Percentiles rank a stretch among this genome's conserved stretches.
These are phyloP conservation scores for Vitis amurensis DNA, from an alignment of 164 flowering plant species.

Conservation along the genomic window DNA sequence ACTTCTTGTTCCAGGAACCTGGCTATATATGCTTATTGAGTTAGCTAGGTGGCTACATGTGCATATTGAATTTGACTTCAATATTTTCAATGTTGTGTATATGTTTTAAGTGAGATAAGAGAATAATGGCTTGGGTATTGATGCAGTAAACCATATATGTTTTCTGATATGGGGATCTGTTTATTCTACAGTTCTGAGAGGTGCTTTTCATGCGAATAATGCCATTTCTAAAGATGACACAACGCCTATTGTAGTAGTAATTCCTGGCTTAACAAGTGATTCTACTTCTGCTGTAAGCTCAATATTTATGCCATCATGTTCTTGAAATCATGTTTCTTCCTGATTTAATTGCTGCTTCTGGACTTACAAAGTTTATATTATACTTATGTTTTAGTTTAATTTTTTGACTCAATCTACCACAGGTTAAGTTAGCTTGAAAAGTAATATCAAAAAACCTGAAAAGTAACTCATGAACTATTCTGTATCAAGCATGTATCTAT, in stretches of 20 bases:
- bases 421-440: not conserved
- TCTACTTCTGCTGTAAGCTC: slow-evolving; percentile 74
- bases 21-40: not conserved
- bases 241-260: slow-evolving; percentile 78
- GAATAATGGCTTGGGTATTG: not conserved
- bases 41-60: too few relatives aligned
- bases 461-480: not conserved
- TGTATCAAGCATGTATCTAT: too few relatives aligned
- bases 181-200: slow-evolving; percentile 39
- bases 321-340: not conserved
- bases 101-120: not conserved
- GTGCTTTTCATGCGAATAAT: slow-evolving; percentile 18
- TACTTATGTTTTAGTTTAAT: not conserved
- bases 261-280: slow-evolving; percentile 95
- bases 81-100: not conserved
- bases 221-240: slow-evolving; percentile 47
- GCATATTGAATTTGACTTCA: not conserved
- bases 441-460: not conserved
- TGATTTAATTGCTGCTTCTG: not conserved
- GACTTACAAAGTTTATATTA: not conserved
- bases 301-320: not conserved
- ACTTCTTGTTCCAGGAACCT: not conserved
- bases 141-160: not conserved
- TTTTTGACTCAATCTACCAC: not conserved
- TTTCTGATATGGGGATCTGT: not conserved